Base-by-base conservation (phyloP, 345 rosid species). In the Salix suchowensis region DNA sequence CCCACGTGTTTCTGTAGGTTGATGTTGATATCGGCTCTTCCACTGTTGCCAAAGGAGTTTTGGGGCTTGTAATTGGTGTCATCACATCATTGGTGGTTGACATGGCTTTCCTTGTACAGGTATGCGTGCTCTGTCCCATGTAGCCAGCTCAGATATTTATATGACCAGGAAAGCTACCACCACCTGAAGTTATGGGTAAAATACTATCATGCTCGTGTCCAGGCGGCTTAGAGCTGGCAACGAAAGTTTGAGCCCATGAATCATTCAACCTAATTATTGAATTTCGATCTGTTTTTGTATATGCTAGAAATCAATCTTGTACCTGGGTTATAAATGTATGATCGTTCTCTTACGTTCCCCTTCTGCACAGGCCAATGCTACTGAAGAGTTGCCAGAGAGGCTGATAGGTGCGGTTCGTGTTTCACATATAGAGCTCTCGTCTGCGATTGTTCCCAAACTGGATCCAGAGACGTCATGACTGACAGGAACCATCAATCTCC, bases 41-140 rank as follows among this genome's bases (percentile, higher is more conserved):
- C 26, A 91, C 98, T 2, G 99, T 96, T 24, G 99, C 99, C 61
- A 96, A 94, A 79, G 99, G 99, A 85, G 99, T 96, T 76, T 81
- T 96, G 83, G 98, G 99, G 76, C 97, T 96, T 75, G 99, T 96
- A 67, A 84, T 94, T 9, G 98, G 99, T n/a, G 95, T 94, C 67
- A 90, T 96, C 66, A 94, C 91, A 62, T 77, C 97, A 18, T 84
- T 96, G 87, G 98, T 96, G 68, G 97, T 96, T 65, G 99, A 96
- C 77, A 96, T 94, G 99, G 98, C 99, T 81, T 94, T 96, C 79
- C 98, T 96, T 85, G 97, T 96, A 85, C 99, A 96, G 97, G 91
- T 86, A 78, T 55, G 66, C 24, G 24, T 24, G 24, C 24, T 24
- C 24, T 24, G 24, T 24, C 24, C 24, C 24, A 24, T 24, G 24